A percentile compares a stretch with the other conserved stretches of the same genome.
Conservation (phyloP, 108 stramenopile species). For the Nannochloropsis granulata region DNA sequence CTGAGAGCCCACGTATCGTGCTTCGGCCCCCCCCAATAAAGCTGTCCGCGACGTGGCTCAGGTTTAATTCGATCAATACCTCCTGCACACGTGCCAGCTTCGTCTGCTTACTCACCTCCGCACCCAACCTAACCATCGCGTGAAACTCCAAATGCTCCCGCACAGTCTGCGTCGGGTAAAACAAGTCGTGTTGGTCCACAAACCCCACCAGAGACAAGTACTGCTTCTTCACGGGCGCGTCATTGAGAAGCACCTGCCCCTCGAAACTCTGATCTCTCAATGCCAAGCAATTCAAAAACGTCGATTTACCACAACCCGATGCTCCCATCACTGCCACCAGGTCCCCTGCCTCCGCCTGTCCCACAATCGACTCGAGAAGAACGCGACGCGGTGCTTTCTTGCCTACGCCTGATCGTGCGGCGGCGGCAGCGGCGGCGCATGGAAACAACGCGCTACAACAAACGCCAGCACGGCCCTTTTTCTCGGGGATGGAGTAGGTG, state of each 20-base stretch:
- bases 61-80: background rate
- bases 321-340: background rate
- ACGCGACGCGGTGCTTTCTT: background rate
- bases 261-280: background rate
- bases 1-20: background rate
- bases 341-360: background rate
- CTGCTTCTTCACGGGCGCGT: background rate
- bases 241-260: background rate
- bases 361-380: background rate
- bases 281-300: background rate
- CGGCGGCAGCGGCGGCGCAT: background rate
- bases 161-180: background rate
- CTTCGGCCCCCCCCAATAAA: background rate
- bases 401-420: background rate
- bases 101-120: too few relatives aligned
- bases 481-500: background rate
- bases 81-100: background rate
- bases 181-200: background rate
- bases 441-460: too few relatives aligned
- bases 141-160: background rate
- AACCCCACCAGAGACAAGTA: background rate
- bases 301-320: conserved; percentile 3
- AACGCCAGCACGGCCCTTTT: background rate
- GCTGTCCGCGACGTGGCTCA: background rate
- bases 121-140: background rate